These are phyloP conservation scores for Ustilago sp. DNA, from an alignment of 1,284 basidiomycete genomes.

Conservation along the genomic window DNA sequence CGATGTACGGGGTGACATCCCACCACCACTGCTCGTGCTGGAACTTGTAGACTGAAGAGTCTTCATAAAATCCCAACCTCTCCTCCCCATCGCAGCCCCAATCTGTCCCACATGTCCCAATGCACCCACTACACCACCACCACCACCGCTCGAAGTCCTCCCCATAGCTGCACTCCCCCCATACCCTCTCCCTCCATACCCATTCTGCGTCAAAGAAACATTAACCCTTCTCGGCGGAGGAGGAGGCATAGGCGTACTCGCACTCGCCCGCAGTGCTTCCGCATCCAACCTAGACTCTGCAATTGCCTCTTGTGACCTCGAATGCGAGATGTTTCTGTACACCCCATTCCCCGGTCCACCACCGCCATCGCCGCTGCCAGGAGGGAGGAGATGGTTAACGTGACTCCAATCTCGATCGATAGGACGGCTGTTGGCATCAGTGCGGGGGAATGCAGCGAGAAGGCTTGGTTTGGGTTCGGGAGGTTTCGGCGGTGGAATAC, in stretches of 20 bases:
- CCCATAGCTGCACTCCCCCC: slow-evolving; percentile 12
- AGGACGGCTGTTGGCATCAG: slow-evolving; percentile 18
- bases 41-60: slow-evolving; percentile 32
- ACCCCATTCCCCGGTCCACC: slow-evolving; percentile 16
- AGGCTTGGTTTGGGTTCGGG: slow-evolving; percentile 44
- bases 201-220: not conserved
- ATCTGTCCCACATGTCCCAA: slow-evolving; percentile 53
- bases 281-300: slow-evolving; percentile 31
- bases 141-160: slow-evolving; percentile 16
- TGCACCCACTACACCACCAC: slow-evolving; percentile 40
- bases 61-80: slow-evolving; percentile 59
- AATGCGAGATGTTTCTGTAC: slow-evolving; percentile 24
- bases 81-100: slow-evolving; percentile 55
- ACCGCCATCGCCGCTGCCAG: slow-evolving; percentile 10
- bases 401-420: not conserved
- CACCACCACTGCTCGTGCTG: slow-evolving; percentile 3
- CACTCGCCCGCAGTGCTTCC: slow-evolving; percentile 34
- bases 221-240: slow-evolving; percentile 40
- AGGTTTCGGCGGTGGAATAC: slow-evolving; percentile 35
- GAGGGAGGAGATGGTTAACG: slow-evolving; percentile 9
- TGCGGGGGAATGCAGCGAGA: slow-evolving; percentile 29
- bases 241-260: slow-evolving; percentile 44
- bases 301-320: slow-evolving; percentile 37
- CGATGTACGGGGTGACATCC: slow-evolving; percentile 1
- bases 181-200: not conserved